Base-by-base conservation (phyloP, 139 green algal genomes). In the Picochlorum sp. region DNA sequence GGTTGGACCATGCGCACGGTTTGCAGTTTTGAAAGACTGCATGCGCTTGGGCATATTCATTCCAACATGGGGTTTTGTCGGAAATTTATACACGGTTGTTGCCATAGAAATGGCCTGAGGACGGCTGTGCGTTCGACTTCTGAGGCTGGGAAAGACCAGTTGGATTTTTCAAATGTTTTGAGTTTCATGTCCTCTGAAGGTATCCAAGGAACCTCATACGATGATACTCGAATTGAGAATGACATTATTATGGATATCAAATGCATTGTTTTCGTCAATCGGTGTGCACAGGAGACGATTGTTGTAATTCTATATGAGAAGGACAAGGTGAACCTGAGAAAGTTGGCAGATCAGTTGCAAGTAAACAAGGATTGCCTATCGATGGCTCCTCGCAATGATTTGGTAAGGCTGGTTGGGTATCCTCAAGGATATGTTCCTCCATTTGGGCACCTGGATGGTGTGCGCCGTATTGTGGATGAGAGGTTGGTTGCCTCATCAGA, bases 381-480 rank as follows among this genome's bases (percentile, higher is more conserved):
- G 20, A 59, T 65, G 20, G 58, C 58, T 50, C 20, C 20, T 26
- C 20, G 18, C 15, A 8, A 26, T 23, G n/a, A 59, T 28, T 16
- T 65, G 58, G n/a, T 59, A 28, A 15, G 13, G 23, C 18, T 57
- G 13, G 21, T 15, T 14, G 58, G 58, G 13, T 65, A 32, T 24
- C 18, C n/a, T 50, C n/a, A 18, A 8, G 58, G 58, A 13, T 28
- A 4, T n/a, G 61, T 75, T 26, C 69, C 69, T 1, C 69, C 69
- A 14, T 65, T 75, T 23, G 69, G 61, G 10, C 69, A 75, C 60
- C 50, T 41, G 34, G 34, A 41, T 41, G 34, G 8, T 41, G 34
- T 41, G 34, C 34, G 34, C 7, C 34, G 34, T 41, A 14, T 41
- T 14, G 34, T 41, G 34, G 34, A 41, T 41, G 34, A 41, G 34